phyloP scores from a whole-genome alignment of 768 basidiomycete species.

The Chalciporus pseudorubinellus region DNA sequence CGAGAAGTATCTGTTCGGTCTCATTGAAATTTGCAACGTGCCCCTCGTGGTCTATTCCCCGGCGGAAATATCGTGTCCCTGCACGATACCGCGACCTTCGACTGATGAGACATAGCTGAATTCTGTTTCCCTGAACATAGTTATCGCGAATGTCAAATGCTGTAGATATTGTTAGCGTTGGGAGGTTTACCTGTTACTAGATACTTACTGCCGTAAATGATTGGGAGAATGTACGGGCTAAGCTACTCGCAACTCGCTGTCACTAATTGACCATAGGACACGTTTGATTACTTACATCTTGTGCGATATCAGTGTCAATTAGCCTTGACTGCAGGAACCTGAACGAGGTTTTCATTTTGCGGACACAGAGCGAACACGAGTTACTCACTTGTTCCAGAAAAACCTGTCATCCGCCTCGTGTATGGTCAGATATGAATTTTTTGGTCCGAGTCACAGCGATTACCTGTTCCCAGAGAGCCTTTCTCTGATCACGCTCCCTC shows the following conservation, averaged over 20 bases:
- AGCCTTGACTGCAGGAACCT: constrained; percentile 60
- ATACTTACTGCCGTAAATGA: constrained; percentile 90
- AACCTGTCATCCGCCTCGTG: constrained; percentile 88
- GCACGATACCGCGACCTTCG: constrained; percentile 92
- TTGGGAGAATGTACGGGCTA: constrained; percentile 84
- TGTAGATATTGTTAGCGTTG: constrained; percentile 31
- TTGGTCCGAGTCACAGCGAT: constrained; percentile 23
- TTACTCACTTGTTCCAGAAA: constrained; percentile 84
- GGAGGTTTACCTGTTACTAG: not conserved
- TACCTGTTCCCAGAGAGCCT: constrained; percentile 77
- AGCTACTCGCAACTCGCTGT: constrained; percentile 48
- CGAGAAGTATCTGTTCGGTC: constrained; percentile 89
- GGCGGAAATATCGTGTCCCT: constrained; percentile 94
- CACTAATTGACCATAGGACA: constrained; percentile 2
- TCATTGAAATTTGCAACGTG: constrained; percentile 98
- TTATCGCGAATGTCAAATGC: constrained; percentile 83
- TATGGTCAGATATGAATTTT: constrained; percentile 10
- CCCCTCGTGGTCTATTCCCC: constrained; percentile 86
- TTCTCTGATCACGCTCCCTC: constrained; percentile 48
- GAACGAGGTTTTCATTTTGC: constrained; percentile 5
- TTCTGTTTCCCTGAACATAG: constrained; percentile 70
- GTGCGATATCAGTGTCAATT: constrained; percentile 53
- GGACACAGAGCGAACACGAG: not conserved
- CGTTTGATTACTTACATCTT: constrained; percentile 53
- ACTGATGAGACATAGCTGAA: constrained; percentile 87